Evolutionary conservation across 1,139 yeast species (phyloP).

Genomic region (Suhomyces coccinellae): DNA sequence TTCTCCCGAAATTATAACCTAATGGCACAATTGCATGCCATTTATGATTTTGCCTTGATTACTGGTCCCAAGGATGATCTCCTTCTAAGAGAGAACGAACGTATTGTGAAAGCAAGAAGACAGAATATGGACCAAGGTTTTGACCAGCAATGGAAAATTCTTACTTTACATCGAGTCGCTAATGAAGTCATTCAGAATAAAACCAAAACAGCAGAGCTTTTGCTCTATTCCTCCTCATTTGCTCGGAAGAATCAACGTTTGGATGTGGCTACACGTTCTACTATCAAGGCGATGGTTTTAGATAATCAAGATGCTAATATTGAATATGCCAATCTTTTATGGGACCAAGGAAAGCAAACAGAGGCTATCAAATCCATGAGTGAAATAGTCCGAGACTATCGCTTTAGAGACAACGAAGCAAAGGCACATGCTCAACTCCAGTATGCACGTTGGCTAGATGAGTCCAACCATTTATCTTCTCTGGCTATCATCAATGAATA

Average conservation of each 20-base stretch:
- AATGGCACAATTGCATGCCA: conserved; percentile 66
- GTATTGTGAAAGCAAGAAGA: conserved; percentile 40
- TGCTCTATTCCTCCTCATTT: conserved; percentile 61
- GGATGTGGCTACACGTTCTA: conserved; percentile 72
- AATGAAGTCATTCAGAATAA: conserved; percentile 40
- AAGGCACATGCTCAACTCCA: conserved; percentile 63
- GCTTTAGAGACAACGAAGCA: conserved; percentile 16
- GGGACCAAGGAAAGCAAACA: conserved; percentile 90
- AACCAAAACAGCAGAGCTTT: conserved; percentile 43
- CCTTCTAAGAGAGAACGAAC: conserved; percentile 19
- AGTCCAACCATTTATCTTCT: conserved; percentile 82
- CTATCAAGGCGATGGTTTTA: conserved; percentile 64
- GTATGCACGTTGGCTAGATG: conserved; percentile 87
- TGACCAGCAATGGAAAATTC: conserved; percentile 59
- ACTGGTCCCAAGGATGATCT: conserved; percentile 18
- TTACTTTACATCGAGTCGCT: conserved; percentile 60
- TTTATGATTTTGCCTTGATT: conserved; percentile 59
- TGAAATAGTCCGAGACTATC: conserved; percentile 33
- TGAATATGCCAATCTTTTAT: conserved; percentile 80
- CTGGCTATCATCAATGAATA: conserved; percentile 73
- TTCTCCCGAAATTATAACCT: conserved; percentile 56
- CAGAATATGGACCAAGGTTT: conserved; percentile 61
- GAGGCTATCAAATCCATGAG: conserved; percentile 74
- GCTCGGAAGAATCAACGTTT: conserved; percentile 70
- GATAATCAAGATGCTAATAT: conserved; percentile 57